These are phyloP conservation scores for Neopestalotiopsis sp. DNA, from an alignment of 2,329 filamentous ascomycete species.

Conservation along the genomic window DNA sequence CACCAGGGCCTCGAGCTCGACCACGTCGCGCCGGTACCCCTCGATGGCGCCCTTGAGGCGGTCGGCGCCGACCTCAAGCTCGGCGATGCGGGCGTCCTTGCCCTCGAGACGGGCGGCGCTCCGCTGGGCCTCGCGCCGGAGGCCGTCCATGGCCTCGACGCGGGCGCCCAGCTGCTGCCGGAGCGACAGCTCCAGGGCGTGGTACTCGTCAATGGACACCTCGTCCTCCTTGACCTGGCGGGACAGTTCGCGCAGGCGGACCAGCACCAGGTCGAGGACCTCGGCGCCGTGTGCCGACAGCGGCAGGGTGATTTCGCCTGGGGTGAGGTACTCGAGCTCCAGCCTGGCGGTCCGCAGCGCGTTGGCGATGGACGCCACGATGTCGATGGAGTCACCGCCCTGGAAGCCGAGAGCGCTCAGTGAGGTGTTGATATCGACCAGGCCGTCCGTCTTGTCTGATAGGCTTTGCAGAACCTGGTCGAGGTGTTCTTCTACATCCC, in stretches of 20 bases:
- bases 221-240: conserved; percentile 54
- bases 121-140: conserved; percentile 47
- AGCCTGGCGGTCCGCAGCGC: conserved; percentile 63
- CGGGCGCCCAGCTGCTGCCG: conserved; percentile 62
- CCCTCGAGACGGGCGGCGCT: conserved; percentile 40
- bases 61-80: conserved; percentile 56
- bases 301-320: conserved; percentile 61
- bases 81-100: conserved; percentile 46
- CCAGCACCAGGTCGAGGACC: conserved; percentile 61
- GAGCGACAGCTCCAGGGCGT: conserved; percentile 59
- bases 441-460: conserved; percentile 54
- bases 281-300: conserved; percentile 58
- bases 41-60: conserved; percentile 58
- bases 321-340: conserved; percentile 67
- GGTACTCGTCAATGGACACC: conserved; percentile 64
- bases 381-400: conserved; percentile 51
- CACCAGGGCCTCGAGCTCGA: conserved; percentile 58
- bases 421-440: conserved; percentile 49
- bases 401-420: conserved; percentile 59
- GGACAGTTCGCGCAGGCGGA: conserved; percentile 54
- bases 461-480: conserved; percentile 49
- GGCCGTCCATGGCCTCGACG: conserved; percentile 54
- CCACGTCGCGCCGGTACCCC: conserved; percentile 59
- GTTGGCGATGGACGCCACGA: conserved; percentile 51
- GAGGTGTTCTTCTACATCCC: conserved; percentile 49